Percentiles rank a stretch among this genome's conserved stretches.
Conservation (phyloP, 129 eudicot species). For the Arctium minus region DNA sequence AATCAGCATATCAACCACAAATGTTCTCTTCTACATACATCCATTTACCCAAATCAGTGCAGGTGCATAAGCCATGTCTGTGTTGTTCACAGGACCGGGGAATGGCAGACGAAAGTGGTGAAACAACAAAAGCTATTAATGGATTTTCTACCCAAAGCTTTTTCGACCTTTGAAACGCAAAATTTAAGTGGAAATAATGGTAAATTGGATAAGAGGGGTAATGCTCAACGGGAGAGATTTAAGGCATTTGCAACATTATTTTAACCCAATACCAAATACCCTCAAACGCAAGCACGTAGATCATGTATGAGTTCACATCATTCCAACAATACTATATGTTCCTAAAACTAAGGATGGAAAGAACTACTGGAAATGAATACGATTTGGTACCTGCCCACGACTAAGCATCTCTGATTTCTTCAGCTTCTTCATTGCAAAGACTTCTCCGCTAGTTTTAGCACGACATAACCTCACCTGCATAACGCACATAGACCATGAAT, state of each 20-base stretch:
- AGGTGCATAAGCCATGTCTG: too few species aligned
- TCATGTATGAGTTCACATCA: neutral
- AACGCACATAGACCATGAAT: slow-evolving; percentile 11
- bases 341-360: neutral
- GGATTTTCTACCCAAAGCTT: neutral
- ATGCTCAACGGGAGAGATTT: neutral
- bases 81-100: too few species aligned
- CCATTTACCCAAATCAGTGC: neutral
- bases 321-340: slow-evolving; percentile 1
- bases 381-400: slow-evolving; percentile 77
- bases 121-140: too few species aligned
- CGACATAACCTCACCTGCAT: slow-evolving; percentile 90
- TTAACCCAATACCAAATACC: neutral
- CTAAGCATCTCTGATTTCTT: slow-evolving; percentile 94
- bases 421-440: slow-evolving; percentile 82
- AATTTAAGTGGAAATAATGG: neutral
- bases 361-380: neutral
- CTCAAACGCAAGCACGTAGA: slow-evolving; percentile 8
- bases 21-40: neutral
- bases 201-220: neutral
- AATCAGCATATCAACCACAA: neutral
- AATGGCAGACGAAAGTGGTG: neutral
- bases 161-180: neutral
- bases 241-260: neutral
- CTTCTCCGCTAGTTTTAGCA: slow-evolving; percentile 74